Base-by-base conservation (phyloP, 441 rosid species). In the Biscutella laevigata region DNA sequence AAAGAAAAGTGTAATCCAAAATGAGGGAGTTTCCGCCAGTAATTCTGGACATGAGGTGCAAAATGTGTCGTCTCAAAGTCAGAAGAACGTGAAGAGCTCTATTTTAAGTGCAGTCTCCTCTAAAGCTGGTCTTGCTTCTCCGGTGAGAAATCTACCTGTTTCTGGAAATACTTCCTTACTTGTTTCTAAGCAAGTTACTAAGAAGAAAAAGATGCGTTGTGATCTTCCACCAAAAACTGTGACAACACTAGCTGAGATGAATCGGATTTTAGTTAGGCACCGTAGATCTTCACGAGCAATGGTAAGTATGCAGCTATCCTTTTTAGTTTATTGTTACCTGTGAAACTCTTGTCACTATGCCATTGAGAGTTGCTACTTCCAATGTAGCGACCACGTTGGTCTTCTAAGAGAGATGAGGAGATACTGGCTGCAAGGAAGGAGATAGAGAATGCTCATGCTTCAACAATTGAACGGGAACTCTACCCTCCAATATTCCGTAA, bases 221-320 rank as follows among this genome's bases (percentile, higher is more conserved):
- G 71, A 83, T n/a, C 67, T 87, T 82, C 95, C 96, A 56, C 95
- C 95, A 53, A 81, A 81, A 55, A 75, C 85, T 41, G 71, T 87
- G 46, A 87, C 90, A 36, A 65, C 74, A 11, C 57, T 84, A 47
- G 75, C 73, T 33, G 85, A 81, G 76, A 90, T 90, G 96, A 70
- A 83, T 54, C 69, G 9, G 7, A 62, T 77, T 42, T 63, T 84
- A 58, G 43, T 8, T 32, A 72, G 77, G 38, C 73, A 70, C 48
- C 88, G 76, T 29, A 71, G 70, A 50, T 75, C 86, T 53, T 83
- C 95, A 36, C 89, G 86, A 2, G 73, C 95, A 22, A 74, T 74
- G 95, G 95, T 90, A 81, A 28, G 47, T 24, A 6, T 53, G 43
- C 50, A 12, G 12, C 12, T 43, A 11, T 25, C 24, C 4, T 13